A percentile compares a stretch with the other conserved stretches of the same genome.
Evolutionary conservation across 495 filamentous ascomycete species (phyloP).

Genomic region (Cairneyella variabilis): DNA sequence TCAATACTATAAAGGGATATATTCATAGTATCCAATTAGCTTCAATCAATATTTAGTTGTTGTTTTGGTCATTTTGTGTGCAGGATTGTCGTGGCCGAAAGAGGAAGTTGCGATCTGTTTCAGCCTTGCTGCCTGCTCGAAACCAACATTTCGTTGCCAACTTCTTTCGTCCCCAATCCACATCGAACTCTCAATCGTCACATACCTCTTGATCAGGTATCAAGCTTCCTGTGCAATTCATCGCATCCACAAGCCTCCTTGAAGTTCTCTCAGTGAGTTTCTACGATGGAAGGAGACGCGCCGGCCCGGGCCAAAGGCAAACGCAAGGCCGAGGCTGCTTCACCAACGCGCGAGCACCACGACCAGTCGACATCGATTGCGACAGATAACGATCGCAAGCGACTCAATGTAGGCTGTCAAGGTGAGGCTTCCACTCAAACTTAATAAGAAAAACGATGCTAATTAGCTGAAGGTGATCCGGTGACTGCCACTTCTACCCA

Average conservation of each 20-base stretch:
- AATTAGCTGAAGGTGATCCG: constrained; percentile 8
- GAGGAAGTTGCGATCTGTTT: background rate
- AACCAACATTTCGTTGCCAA: constrained; percentile 2
- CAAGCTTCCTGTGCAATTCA: constrained; percentile 8
- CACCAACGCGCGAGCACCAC: constrained; percentile 8
- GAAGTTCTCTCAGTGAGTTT: constrained; percentile 8
- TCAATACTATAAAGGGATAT: too few relatives aligned
- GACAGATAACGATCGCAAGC: constrained; percentile 8
- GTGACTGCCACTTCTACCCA: constrained; percentile 8
- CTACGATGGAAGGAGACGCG: constrained; percentile 9
- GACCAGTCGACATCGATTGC: constrained; percentile 11
- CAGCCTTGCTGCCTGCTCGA: constrained; percentile 3
- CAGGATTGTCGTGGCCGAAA: constrained; percentile 4
- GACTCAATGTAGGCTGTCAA: constrained; percentile 4
- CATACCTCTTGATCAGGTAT: too few relatives aligned
- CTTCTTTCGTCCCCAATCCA: constrained; percentile 2
- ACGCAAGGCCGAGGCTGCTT: constrained; percentile 11
- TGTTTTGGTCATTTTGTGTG: constrained; percentile 1
- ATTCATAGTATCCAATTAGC: too few relatives aligned
- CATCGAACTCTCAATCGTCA: constrained; percentile 6
- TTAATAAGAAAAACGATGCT: constrained; percentile 3
- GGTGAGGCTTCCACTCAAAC: constrained; percentile 6
- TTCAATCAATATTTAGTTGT: too few relatives aligned
- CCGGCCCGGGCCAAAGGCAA: constrained; percentile 4
- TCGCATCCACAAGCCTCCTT: constrained; percentile 10